These are phyloP conservation scores for Nicotiana tomentosiformis DNA, from an alignment of 257 asterid genomes.

Conservation along the genomic window DNA sequence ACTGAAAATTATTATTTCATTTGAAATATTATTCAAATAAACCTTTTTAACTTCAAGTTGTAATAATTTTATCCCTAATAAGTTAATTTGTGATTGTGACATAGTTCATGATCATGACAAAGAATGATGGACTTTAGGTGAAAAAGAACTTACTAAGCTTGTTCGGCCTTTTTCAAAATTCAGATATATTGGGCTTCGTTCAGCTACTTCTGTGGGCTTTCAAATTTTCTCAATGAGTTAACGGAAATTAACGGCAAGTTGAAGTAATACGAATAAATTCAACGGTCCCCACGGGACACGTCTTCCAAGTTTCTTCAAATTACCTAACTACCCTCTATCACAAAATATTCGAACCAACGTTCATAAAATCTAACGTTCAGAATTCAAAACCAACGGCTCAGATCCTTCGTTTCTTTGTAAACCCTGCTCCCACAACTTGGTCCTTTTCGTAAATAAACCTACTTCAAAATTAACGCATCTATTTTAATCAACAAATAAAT, in stretches of 20 bases:
- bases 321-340: background rate
- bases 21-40: too few relatives aligned
- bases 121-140: too few relatives aligned
- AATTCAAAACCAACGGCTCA: constrained; percentile 15
- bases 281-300: background rate
- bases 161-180: too few relatives aligned
- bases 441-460: background rate
- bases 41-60: too few relatives aligned
- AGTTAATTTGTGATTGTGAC: too few relatives aligned
- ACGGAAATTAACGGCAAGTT: background rate
- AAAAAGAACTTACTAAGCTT: too few relatives aligned
- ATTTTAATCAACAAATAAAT: constrained; percentile 3
- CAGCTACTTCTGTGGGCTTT: background rate
- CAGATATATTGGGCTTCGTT: background rate
- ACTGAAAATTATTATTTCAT: too few relatives aligned
- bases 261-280: background rate
- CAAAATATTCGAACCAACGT: background rate
- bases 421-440: background rate
- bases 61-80: too few relatives aligned
- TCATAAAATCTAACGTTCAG: background rate
- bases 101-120: too few relatives aligned
- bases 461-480: background rate
- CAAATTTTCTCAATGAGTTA: background rate
- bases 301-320: background rate
- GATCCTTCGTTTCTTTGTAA: background rate